These are phyloP conservation scores for Knufia petricola DNA, from an alignment of 2,329 filamentous ascomycete genomes.

Conservation along the genomic window DNA sequence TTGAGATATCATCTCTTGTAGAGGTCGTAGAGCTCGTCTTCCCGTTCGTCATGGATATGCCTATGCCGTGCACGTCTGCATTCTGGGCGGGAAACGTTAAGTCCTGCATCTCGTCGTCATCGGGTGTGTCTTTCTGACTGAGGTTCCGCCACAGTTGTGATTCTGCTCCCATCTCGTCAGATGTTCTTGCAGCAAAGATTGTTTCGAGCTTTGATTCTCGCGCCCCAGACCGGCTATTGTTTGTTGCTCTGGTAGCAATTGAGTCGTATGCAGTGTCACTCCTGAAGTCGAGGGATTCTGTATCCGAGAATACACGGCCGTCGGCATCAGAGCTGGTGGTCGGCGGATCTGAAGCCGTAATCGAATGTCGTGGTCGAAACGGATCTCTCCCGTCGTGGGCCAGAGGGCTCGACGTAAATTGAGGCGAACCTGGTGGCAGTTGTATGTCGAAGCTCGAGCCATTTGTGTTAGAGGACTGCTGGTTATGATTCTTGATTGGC, in stretches of 20 bases:
- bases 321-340: conserved; percentile 53
- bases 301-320: conserved; percentile 47
- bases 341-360: conserved; percentile 48
- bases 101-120: background rate
- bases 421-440: conserved; percentile 20
- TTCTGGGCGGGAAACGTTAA: background rate
- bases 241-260: conserved; percentile 49
- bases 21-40: background rate
- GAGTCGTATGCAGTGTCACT: conserved; percentile 56
- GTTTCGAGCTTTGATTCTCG: conserved; percentile 52
- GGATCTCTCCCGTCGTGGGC: conserved; percentile 5
- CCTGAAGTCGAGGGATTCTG: conserved; percentile 52
- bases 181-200: conserved; percentile 49
- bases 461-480: conserved; percentile 24
- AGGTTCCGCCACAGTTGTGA: conserved; percentile 14
- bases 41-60: background rate
- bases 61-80: conserved; percentile 2
- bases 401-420: conserved; percentile 20
- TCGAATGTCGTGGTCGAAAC: conserved; percentile 38
- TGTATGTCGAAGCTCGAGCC: conserved; percentile 26
- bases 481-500: conserved; percentile 16
- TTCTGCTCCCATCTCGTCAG: conserved; percentile 8
- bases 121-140: conserved; percentile 11
- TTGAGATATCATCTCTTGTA: background rate
- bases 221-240: conserved; percentile 42